Evolutionary conservation across 2,329 filamentous ascomycete species (phyloP).

Genomic region (Aspergillus calidoustus): DNA sequence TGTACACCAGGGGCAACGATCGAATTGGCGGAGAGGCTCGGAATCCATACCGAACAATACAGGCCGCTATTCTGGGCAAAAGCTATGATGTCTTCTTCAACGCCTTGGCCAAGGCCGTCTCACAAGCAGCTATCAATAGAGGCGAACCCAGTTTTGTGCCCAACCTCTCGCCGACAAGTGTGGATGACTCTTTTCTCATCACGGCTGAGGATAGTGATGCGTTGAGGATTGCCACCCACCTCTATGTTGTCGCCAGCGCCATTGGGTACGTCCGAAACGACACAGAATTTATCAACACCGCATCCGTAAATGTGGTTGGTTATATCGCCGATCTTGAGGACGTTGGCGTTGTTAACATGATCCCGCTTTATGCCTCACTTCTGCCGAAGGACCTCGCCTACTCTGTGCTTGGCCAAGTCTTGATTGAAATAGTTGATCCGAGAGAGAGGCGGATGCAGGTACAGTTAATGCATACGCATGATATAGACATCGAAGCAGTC

Average conservation of each 20-base stretch:
- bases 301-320: constrained; percentile 66
- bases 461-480: constrained; percentile 73
- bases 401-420: constrained; percentile 73
- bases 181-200: constrained; percentile 54
- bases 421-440: constrained; percentile 72
- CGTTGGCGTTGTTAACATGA: constrained; percentile 73
- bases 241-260: constrained; percentile 68
- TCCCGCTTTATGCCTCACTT: constrained; percentile 86
- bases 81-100: constrained; percentile 48
- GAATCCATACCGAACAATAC: constrained; percentile 51
- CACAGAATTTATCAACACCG: constrained; percentile 66
- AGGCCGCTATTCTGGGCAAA: constrained; percentile 49
- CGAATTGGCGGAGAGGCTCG: constrained; percentile 44
- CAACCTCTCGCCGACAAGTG: constrained; percentile 52
- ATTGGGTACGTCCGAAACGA: constrained; percentile 57
- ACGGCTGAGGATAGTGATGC: constrained; percentile 58
- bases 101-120: constrained; percentile 46
- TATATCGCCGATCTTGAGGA: constrained; percentile 82
- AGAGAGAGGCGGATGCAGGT: constrained; percentile 71
- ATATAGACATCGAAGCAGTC: constrained; percentile 73
- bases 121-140: constrained; percentile 36
- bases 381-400: constrained; percentile 69
- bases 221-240: constrained; percentile 70
- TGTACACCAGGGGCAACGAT: constrained; percentile 41
- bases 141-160: constrained; percentile 41